These are phyloP conservation scores for Paraphoma sp. DNA, from an alignment of 2,329 filamentous ascomycete genomes.

Conservation along the genomic window DNA sequence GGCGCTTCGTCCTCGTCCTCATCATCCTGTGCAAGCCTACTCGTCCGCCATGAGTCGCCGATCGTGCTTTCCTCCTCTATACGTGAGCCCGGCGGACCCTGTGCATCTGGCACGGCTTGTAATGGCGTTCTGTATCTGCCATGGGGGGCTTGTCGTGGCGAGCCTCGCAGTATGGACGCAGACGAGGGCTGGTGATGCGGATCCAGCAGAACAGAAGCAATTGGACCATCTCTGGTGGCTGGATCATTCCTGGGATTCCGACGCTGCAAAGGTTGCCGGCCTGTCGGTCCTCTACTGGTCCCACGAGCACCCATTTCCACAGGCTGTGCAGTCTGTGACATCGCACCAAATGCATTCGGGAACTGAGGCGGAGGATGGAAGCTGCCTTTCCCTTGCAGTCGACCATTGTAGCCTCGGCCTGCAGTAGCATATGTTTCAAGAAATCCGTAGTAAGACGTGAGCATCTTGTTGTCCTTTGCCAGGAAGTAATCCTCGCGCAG, in stretches of 20 bases:
- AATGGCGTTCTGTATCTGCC: conserved; percentile 49
- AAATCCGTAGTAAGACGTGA: conserved; percentile 95
- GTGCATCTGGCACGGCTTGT: conserved; percentile 25
- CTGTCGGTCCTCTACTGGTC: conserved; percentile 32
- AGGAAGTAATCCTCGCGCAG: conserved; percentile 91
- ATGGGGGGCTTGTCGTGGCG: conserved; percentile 55
- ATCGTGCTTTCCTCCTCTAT: conserved; percentile 65
- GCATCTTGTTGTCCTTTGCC: conserved; percentile 97
- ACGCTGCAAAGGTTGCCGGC: conserved; percentile 31
- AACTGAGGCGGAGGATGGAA: conserved; percentile 81
- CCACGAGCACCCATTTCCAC: conserved; percentile 46
- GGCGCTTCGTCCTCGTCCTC: conserved; percentile 56
- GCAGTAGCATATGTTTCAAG: conserved; percentile 77
- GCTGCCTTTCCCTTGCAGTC: conserved; percentile 53
- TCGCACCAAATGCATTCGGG: conserved; percentile 65
- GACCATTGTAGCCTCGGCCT: conserved; percentile 47
- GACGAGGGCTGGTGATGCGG: conserved; percentile 74
- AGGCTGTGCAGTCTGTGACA: conserved; percentile 59
- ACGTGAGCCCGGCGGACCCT: conserved; percentile 21
- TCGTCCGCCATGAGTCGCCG: conserved; percentile 63
- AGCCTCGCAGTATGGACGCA: conserved; percentile 53
- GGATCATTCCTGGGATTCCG: conserved; percentile 31
- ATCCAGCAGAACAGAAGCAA: conserved; percentile 76
- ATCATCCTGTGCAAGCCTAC: conserved; percentile 51
- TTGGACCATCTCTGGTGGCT: conserved; percentile 59